A percentile compares a stretch with the other conserved stretches of the same genome.
phyloP scores from a whole-genome alignment of 208 protist species.

The Leishmania turanica region DNA sequence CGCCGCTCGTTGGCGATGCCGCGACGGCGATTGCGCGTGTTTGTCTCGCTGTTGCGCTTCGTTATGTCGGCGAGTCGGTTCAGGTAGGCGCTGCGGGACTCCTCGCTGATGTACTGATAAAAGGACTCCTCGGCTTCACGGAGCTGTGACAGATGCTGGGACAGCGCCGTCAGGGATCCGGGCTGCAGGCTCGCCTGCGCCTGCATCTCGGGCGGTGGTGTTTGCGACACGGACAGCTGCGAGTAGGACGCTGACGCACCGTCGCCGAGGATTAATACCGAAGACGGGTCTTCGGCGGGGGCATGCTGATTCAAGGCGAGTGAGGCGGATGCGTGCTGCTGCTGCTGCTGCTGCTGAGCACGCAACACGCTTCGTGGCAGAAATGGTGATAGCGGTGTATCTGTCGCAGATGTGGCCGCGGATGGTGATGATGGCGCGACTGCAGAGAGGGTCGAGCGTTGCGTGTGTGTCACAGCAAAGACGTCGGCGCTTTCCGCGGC shows the following conservation, averaged over 20 bases:
- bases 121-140: conserved; percentile 46
- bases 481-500: background rate
- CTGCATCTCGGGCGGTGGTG: conserved; percentile 7
- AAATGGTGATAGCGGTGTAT: conserved; percentile 34
- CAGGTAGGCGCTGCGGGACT: conserved; percentile 58
- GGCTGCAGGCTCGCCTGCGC: background rate
- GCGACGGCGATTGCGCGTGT: conserved; percentile 48
- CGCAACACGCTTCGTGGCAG: conserved; percentile 32
- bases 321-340: background rate
- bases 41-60: conserved; percentile 52
- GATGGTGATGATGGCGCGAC: conserved; percentile 14
- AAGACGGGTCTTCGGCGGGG: background rate
- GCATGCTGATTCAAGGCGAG: background rate
- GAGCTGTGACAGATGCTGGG: conserved; percentile 46
- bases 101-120: conserved; percentile 62
- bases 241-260: conserved; percentile 1
- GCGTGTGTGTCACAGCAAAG: conserved; percentile 15
- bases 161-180: conserved; percentile 9
- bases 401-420: background rate
- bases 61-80: conserved; percentile 68
- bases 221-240: conserved; percentile 13
- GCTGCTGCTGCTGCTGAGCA: conserved; percentile 18
- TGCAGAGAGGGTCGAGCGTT: conserved; percentile 2
- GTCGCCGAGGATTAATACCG: conserved; percentile 1
- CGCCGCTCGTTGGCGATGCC: conserved; percentile 71